A percentile compares a stretch with the other conserved stretches of the same genome.
Conservation (phyloP, 495 filamentous ascomycete species). For the Aspergillus leporis region DNA sequence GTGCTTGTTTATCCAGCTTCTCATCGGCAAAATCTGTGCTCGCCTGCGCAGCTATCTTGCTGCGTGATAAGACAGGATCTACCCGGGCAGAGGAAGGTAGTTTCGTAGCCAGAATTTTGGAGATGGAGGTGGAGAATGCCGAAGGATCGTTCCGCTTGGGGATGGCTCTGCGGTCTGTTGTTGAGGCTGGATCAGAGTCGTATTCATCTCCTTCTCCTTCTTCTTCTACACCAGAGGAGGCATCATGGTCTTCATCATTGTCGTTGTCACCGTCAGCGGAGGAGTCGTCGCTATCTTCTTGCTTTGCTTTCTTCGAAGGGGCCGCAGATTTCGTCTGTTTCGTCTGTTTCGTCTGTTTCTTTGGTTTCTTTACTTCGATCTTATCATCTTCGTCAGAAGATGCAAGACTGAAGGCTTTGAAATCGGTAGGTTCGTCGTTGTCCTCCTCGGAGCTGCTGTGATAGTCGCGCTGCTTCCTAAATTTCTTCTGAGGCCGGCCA, state of each 20-base stretch:
- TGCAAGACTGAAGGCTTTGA: slow-evolving; percentile 64
- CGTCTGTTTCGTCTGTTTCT: slow-evolving; percentile 23
- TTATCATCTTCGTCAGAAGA: slow-evolving; percentile 64
- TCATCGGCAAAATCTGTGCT: slow-evolving; percentile 66
- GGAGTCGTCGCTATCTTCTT: slow-evolving; percentile 19
- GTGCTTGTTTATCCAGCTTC: slow-evolving; percentile 78
- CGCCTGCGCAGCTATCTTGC: slow-evolving; percentile 63
- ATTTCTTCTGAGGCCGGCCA: slow-evolving; percentile 63
- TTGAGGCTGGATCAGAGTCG: slow-evolving; percentile 32
- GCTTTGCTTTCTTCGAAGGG: slow-evolving; percentile 11
- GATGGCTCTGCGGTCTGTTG: slow-evolving; percentile 27
- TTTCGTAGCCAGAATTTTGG: slow-evolving; percentile 86
- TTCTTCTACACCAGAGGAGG: slow-evolving; percentile 27
- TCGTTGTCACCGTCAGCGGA: slow-evolving; percentile 25
- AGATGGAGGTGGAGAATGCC: slow-evolving; percentile 88
- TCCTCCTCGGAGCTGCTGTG: slow-evolving; percentile 70
- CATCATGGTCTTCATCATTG: slow-evolving; percentile 39
- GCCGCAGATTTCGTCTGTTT: slow-evolving; percentile 17
- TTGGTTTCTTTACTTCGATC: slow-evolving; percentile 24
- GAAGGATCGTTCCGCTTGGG: slow-evolving; percentile 84
- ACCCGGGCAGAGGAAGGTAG: slow-evolving; percentile 73
- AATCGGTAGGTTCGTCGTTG: slow-evolving; percentile 44
- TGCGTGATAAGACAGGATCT: slow-evolving; percentile 88
- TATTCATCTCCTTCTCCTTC: slow-evolving; percentile 21
- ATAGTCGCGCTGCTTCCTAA: slow-evolving; percentile 69